phyloP scores from a whole-genome alignment of 2,329 filamentous ascomycete species.

The Paracamarosporium sp. region DNA sequence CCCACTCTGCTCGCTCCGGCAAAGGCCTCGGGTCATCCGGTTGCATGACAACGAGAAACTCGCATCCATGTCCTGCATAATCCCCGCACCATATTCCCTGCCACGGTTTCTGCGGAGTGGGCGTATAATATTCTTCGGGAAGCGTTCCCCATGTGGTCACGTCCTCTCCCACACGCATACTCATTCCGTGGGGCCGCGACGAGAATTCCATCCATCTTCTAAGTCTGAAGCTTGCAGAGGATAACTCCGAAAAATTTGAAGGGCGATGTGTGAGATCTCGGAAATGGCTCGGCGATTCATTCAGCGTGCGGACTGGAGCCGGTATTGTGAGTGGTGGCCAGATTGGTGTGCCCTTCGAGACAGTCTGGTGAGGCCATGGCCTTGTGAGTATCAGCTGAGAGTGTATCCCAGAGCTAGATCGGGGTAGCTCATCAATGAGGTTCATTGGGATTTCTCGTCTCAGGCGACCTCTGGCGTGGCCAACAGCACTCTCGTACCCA shows the following conservation, averaged over 20 bases:
- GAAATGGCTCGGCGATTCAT: conserved; percentile 54
- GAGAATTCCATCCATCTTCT: conserved; percentile 77
- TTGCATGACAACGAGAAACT: conserved; percentile 85
- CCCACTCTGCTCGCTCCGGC: conserved; percentile 42
- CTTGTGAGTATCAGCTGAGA: conserved; percentile 73
- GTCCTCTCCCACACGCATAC: conserved; percentile 57
- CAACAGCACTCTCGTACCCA: conserved; percentile 31
- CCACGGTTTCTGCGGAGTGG: conserved; percentile 80
- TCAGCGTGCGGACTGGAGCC: conserved; percentile 63
- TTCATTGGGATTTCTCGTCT: conserved; percentile 60
- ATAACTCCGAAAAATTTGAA: conserved; percentile 64
- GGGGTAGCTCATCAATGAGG: conserved; percentile 29
- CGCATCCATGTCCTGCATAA: conserved; percentile 85
- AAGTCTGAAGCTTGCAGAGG: conserved; percentile 74
- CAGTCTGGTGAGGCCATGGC: conserved; percentile 52
- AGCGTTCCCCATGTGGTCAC: conserved; percentile 74
- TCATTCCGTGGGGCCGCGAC: conserved; percentile 33
- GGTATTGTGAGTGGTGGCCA: conserved; percentile 82
- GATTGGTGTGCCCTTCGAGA: conserved; percentile 51
- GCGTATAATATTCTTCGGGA: conserved; percentile 76
- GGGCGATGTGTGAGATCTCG: conserved; percentile 58
- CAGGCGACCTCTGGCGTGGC: conserved; percentile 48
- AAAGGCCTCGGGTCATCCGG: conserved; percentile 60
- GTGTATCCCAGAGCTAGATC: conserved; percentile 55
- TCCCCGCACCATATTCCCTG: conserved; percentile 93